phyloP scores from a whole-genome alignment of 306 rosid species.

The Fragaria nilgerrensis region DNA sequence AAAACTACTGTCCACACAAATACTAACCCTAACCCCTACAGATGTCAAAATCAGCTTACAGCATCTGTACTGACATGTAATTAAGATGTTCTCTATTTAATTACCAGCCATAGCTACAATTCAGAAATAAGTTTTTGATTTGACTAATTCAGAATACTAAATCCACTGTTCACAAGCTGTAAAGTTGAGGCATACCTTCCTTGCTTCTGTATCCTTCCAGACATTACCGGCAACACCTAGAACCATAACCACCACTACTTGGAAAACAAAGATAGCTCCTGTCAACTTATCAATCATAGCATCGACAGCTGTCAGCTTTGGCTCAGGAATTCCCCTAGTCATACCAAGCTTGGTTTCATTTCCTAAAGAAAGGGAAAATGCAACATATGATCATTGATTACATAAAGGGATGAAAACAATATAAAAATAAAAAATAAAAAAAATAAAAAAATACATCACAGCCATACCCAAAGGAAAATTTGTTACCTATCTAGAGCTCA shows the following conservation, averaged over 20 bases:
- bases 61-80: background rate
- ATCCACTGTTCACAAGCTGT: background rate
- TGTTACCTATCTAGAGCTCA: background rate
- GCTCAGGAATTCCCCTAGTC: conserved; percentile 97
- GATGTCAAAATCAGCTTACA: background rate
- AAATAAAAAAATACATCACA: background rate
- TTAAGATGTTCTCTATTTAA: background rate
- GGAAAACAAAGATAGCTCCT: conserved; percentile 94
- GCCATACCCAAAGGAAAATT: background rate
- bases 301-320: conserved; percentile 98
- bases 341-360: conserved; percentile 98
- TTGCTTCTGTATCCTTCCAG: conserved; percentile 98
- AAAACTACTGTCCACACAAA: background rate
- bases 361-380: conserved; percentile 46
- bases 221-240: conserved; percentile 95
- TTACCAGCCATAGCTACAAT: background rate
- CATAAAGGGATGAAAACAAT: conserved; percentile 11
- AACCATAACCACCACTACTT: conserved; percentile 95
- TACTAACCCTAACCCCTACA: background rate
- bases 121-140: background rate
- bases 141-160: background rate
- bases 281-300: conserved; percentile 98
- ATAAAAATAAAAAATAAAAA: background rate
- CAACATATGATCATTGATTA: conserved; percentile 17
- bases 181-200: conserved; percentile 55